Evolutionary conservation across 2,329 filamentous ascomycete species (phyloP), one percentile per base, ranked within the genome.

Genomic region (Thelonectria blattea): DNA sequence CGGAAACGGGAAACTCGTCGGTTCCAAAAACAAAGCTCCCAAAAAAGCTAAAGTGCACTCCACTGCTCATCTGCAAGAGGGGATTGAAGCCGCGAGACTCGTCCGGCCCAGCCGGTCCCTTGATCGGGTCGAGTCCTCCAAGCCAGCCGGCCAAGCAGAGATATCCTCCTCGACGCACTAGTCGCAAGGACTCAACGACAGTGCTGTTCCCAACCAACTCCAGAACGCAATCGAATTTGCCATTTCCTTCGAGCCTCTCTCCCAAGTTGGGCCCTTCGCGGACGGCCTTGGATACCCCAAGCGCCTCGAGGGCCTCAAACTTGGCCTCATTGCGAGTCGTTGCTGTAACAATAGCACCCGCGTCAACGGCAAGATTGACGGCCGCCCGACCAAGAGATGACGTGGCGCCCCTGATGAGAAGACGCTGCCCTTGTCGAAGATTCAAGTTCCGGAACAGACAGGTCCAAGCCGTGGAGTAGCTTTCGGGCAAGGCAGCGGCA

Each of bases 1-100:
- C 69, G 0, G 73, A 74, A 30, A 80, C 50, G 7, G 78, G 74
- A 51, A 79, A 79, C 15, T 72, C 76, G 0, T 63, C 60, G 2
- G 53, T 71, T 5, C 73, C 77, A 37, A 80, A 67, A 3, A 75
- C 74, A 52, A 74, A 75, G 58, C 77, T 80, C 6, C 75, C 72
- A 64, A 80, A 81, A 30, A 81, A 71, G 59, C 74, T 80, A 57
- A 81, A 79, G 59, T 81, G 78, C n/a, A 81, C 77, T 0, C 78
- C 79, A 20, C 73, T 71, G 15, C 73, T 72, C 78, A 81, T 81
- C 66, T 81, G 72, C 7, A 79, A 46, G 63, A 81, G 72, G 2
- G 78, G 79, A 60, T 80, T 80, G 66, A 80, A 76, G 50, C 77
- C 75, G 8, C 61, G 50, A 10, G 80, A 66, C 0, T 78, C 77